A percentile compares a stretch with the other conserved stretches of the same genome.
Evolutionary conservation across 352 stramenopile species (phyloP).

Genomic region (Pythium aphanidermatum): DNA sequence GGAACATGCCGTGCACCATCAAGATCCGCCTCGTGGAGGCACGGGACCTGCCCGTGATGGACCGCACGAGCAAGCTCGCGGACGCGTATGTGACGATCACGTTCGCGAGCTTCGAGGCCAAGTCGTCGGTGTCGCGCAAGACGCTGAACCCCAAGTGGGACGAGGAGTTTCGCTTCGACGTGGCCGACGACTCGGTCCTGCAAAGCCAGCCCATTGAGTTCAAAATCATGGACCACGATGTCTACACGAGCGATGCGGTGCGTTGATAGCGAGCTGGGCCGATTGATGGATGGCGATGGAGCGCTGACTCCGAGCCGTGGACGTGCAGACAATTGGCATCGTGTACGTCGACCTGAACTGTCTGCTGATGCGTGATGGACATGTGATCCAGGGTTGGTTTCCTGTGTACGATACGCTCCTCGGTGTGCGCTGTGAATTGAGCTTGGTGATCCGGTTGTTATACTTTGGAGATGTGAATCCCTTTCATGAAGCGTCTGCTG

Average conservation of each 20-base stretch:
- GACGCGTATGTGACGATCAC: conserved; percentile 87
- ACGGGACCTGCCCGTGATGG: conserved; percentile 81
- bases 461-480: conserved; percentile 98
- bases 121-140: conserved; percentile 89
- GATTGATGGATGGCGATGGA: no score
- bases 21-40: conserved; percentile 89
- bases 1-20: conserved; percentile 88
- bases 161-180: conserved; percentile 98
- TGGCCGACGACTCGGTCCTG: conserved; percentile 96
- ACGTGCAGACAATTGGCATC: conserved; percentile 90
- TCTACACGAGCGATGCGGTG: conserved; percentile 89
- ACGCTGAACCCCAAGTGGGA: conserved; percentile 96
- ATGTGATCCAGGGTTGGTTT: conserved; percentile 96
- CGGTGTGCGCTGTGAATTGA: conserved; percentile 94
- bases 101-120: conserved; percentile 83
- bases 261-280: no score
- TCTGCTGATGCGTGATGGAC: conserved; percentile 91
- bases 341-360: conserved; percentile 99
- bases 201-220: conserved; percentile 99
- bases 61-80: conserved; percentile 75
- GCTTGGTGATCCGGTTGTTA: conserved; percentile 92
- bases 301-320: no score
- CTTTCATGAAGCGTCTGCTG: conserved; percentile 96
- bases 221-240: conserved; percentile 94
- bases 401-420: conserved; percentile 97